These are phyloP conservation scores for Bullera alba DNA, from an alignment of 768 basidiomycete genomes.

Conservation along the genomic window DNA sequence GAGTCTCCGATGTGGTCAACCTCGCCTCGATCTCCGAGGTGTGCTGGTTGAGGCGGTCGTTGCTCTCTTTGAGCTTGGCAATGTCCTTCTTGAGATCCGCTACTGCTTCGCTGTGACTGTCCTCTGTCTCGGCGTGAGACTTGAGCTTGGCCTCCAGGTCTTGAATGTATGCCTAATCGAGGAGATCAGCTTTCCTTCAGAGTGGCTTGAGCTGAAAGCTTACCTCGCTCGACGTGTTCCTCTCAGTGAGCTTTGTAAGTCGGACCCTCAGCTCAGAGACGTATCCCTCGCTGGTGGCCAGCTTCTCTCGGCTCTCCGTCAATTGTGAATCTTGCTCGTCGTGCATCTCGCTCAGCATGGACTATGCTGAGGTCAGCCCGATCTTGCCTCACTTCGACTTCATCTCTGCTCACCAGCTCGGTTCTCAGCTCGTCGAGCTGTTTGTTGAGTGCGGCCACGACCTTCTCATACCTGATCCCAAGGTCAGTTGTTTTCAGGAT, in stretches of 20 bases:
- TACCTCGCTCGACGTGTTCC: constrained; percentile 88
- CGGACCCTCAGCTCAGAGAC: constrained; percentile 76
- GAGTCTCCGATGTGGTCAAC: constrained; percentile 50
- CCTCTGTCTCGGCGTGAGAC: constrained; percentile 68
- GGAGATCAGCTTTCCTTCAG: constrained; percentile 11
- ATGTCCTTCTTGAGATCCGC: constrained; percentile 80
- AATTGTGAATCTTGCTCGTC: constrained; percentile 85
- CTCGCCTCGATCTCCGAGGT: constrained; percentile 80
- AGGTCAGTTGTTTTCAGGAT: neutral
- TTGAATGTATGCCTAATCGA: constrained; percentile 71
- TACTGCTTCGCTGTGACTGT: constrained; percentile 70
- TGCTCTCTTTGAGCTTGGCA: constrained; percentile 64
- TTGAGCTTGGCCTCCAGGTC: constrained; percentile 91
- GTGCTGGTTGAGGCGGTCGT: constrained; percentile 66
- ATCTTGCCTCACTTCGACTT: neutral
- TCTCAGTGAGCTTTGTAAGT: constrained; percentile 72
- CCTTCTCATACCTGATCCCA: constrained; percentile 83
- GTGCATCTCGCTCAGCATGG: constrained; percentile 81
- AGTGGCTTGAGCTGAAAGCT: constrained; percentile 26
- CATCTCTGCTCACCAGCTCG: constrained; percentile 20
- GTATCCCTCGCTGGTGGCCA: constrained; percentile 66
- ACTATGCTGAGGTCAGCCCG: constrained; percentile 43
- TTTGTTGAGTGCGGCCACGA: constrained; percentile 79
- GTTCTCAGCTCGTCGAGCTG: constrained; percentile 33
- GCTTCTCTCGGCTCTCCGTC: constrained; percentile 47